phyloP scores from a whole-genome alignment of 495 filamentous ascomycete species.

The Xylaria scruposa region DNA sequence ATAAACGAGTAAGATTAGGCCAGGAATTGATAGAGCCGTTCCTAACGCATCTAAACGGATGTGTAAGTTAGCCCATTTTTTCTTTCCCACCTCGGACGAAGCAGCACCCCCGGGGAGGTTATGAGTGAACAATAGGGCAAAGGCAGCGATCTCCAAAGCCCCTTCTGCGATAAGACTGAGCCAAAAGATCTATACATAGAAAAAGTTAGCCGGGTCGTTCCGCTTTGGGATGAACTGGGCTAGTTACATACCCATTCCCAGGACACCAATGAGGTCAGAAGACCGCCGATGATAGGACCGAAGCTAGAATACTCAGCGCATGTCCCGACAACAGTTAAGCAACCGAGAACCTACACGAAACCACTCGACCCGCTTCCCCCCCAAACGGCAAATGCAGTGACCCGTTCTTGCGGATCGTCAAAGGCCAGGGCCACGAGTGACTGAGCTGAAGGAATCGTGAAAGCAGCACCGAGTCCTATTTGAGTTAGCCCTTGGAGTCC shows the following conservation, averaged over 20 bases:
- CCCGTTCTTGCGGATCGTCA: neutral
- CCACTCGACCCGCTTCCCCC: neutral
- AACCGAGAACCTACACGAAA: slow-evolving; percentile 1
- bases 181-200: slow-evolving; percentile 6
- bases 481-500: neutral
- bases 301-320: neutral
- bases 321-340: neutral
- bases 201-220: neutral
- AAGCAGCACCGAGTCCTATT: neutral
- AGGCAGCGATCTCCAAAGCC: neutral
- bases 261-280: neutral
- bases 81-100: neutral
- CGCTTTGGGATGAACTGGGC: no score
- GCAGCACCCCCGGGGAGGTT: neutral
- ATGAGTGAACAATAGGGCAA: neutral
- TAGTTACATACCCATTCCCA: slow-evolving; percentile 8
- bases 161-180: neutral
- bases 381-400: neutral
- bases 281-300: slow-evolving; percentile 8
- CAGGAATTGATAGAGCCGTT: neutral
- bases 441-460: slow-evolving; percentile 12
- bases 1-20: neutral
- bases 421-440: neutral
- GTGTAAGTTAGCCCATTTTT: neutral
- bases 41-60: neutral